Evolutionary conservation across 169 alveolate genomes (phyloP).

Genomic region (Plasmodium falciparum): DNA sequence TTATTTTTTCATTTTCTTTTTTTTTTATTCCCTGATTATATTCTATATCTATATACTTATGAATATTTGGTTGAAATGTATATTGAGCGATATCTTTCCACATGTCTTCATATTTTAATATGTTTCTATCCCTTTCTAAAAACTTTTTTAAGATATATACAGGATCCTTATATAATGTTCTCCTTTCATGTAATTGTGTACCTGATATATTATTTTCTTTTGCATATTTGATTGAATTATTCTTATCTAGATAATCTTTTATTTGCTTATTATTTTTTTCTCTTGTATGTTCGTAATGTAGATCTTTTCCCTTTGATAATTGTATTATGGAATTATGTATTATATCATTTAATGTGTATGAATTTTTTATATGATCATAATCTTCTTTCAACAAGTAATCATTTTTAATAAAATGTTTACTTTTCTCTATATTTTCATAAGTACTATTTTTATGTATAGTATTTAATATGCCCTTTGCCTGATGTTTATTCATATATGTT

Average conservation of each 20-base stretch:
- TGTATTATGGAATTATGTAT: slow-evolving; percentile 52
- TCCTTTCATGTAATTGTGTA: background rate
- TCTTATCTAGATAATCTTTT: background rate
- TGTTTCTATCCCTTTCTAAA: slow-evolving; percentile 34
- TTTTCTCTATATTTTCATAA: background rate
- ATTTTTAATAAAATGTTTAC: background rate
- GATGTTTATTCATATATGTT: background rate
- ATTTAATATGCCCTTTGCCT: background rate
- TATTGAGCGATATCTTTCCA: slow-evolving; percentile 17
- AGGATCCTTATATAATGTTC: slow-evolving; percentile 30
- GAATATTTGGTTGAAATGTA: slow-evolving; percentile 70
- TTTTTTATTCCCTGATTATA: background rate
- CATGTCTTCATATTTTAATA: slow-evolving; percentile 1
- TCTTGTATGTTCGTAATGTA: background rate
- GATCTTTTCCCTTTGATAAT: slow-evolving; percentile 8
- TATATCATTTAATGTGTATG: slow-evolving; percentile 24
- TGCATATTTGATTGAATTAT: background rate
- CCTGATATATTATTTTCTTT: background rate
- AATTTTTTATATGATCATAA: slow-evolving; percentile 27
- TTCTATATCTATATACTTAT: slow-evolving; percentile 32
- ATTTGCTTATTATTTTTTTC: background rate
- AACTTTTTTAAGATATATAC: slow-evolving; percentile 36
- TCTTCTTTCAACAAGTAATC: slow-evolving; percentile 10
- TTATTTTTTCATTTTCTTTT: slow-evolving; percentile 2
- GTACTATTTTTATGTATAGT: background rate